Percentiles rank a stretch among this genome's conserved stretches.
These are phyloP conservation scores for Chamaecrista fasciculata DNA, from an alignment of 306 rosid species.

Conservation along the genomic window DNA sequence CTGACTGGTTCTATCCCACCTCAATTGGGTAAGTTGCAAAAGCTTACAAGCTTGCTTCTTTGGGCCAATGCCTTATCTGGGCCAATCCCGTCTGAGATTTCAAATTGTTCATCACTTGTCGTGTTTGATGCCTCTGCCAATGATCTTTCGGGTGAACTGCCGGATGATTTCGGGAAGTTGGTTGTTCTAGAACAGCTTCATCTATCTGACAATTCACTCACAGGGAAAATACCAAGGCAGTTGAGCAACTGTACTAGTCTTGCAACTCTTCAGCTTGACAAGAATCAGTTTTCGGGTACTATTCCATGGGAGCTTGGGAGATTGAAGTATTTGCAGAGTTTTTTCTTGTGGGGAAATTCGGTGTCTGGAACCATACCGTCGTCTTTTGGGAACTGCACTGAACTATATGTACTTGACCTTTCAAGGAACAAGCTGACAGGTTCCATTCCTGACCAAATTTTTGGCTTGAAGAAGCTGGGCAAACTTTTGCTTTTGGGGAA, in stretches of 20 bases:
- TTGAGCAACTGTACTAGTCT: slow-evolving; percentile 89
- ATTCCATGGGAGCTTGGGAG: slow-evolving; percentile 85
- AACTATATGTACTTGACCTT: slow-evolving; percentile 90
- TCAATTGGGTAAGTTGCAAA: slow-evolving; percentile 70
- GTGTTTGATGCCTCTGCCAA: slow-evolving; percentile 79
- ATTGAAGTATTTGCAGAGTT: slow-evolving; percentile 61
- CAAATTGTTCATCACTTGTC: slow-evolving; percentile 84
- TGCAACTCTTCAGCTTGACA: slow-evolving; percentile 85
- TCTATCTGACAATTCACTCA: slow-evolving; percentile 74
- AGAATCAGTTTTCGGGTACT: slow-evolving; percentile 82
- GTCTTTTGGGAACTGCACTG: slow-evolving; percentile 88
- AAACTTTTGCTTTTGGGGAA: slow-evolving; percentile 95
- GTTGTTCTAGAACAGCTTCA: slow-evolving; percentile 83
- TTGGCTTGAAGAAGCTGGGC: slow-evolving; percentile 85
- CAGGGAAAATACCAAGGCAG: slow-evolving; percentile 74
- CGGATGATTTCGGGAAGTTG: slow-evolving; percentile 77
- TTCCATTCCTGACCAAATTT: slow-evolving; percentile 84
- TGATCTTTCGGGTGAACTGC: slow-evolving; percentile 69
- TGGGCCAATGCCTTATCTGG: slow-evolving; percentile 84
- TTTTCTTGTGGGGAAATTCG: slow-evolving; percentile 90
- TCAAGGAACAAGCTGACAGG: slow-evolving; percentile 92
- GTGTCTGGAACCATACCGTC: slow-evolving; percentile 84
- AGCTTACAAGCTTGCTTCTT: slow-evolving; percentile 75
- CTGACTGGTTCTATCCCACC: slow-evolving; percentile 74
- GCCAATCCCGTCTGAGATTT: slow-evolving; percentile 73